Percentiles rank a stretch among this genome's conserved stretches.
Evolutionary conservation across 345 rosid species (phyloP).

Genomic region (Acer campestre): DNA sequence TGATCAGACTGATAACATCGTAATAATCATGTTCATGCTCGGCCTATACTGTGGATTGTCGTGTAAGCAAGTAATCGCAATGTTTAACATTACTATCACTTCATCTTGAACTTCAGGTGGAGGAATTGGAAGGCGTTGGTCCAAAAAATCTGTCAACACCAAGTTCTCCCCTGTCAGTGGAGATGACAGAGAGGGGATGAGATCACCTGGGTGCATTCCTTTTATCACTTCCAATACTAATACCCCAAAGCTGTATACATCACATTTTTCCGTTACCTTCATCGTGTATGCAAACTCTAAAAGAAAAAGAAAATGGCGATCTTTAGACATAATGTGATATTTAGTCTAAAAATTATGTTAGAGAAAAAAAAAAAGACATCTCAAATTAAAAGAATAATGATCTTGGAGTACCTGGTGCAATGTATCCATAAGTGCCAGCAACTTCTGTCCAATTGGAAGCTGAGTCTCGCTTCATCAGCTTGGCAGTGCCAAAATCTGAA

Average conservation of each 20-base stretch:
- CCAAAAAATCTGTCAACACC: slow-evolving; percentile 18
- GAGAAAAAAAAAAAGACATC: too few species aligned
- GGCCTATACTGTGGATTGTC: slow-evolving; percentile 44
- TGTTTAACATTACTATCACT: slow-evolving; percentile 18
- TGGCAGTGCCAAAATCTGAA: slow-evolving; percentile 36
- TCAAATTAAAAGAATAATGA: too few species aligned
- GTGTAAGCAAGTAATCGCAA: slow-evolving; percentile 34
- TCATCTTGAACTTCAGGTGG: slow-evolving; percentile 23
- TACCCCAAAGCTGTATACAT: slow-evolving; percentile 37
- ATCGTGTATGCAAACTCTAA: slow-evolving; percentile 36
- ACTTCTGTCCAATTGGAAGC: slow-evolving; percentile 26
- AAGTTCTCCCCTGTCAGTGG: neutral
- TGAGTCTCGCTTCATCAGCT: slow-evolving; percentile 29
- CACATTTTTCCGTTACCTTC: slow-evolving; percentile 31
- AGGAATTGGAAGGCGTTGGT: slow-evolving; percentile 32
- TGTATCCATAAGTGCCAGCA: slow-evolving; percentile 34
- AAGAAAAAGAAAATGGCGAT: neutral
- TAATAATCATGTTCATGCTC: slow-evolving; percentile 33
- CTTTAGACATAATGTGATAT: too few species aligned
- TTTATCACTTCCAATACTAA: slow-evolving; percentile 27
- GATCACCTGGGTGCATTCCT: slow-evolving; percentile 32
- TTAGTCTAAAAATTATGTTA: too few species aligned
- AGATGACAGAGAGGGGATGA: slow-evolving; percentile 8
- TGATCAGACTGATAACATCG: neutral
- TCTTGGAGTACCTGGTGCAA: slow-evolving; percentile 27